Evolutionary conservation across 805 yeast species (phyloP), one percentile per base, ranked within the genome.

Genomic region (Barnettozyma siamensis): DNA sequence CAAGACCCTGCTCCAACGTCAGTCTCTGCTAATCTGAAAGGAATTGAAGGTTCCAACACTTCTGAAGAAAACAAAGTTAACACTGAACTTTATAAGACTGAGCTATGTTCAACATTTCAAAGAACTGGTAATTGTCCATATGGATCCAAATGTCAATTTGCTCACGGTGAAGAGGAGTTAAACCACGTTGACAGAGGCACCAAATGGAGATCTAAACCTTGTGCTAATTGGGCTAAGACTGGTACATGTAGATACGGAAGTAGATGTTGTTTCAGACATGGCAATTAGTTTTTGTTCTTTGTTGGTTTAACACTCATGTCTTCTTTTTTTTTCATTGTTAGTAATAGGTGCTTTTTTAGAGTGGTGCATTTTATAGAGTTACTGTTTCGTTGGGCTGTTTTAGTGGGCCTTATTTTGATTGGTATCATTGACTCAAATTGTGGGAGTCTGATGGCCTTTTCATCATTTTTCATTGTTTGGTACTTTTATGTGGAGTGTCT

Each of bases 71-170:
- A 16, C 7, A 57, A 53, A 33, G 48, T 73, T 41, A 75, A 81
- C 59, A 79, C 85, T 26, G 83, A 76, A 49, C 70, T 88, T 31
- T 88, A 87, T 74, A 88, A 88, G 65, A 89, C 97, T 0, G 97
- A 88, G 62, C 70, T 89, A 42, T 88, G 97, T 62, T 83, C 80
- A 31, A 81, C 89, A 20, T 88, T 72, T 59, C 75, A 78, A 57
- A 78, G 75, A 53, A 73, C 77, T 49, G 84, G 85, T 19, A 55
- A 61, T 38, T 88, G 97, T 60, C 95, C 95, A 13, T 88, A 88
- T 59, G 95, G 95, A 2, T 73, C 75, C 49, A 88, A 88, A 66
- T 88, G 97, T 62, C 96, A 88, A 65, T 88, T 88, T 71, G 96
- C 96, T 6, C 97, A 88, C 58, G 96, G 97, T 16, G 70, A 75